Conservation (phyloP, 1,284 basidiomycete genomes). For the Sphagnurus paluster region DNA sequence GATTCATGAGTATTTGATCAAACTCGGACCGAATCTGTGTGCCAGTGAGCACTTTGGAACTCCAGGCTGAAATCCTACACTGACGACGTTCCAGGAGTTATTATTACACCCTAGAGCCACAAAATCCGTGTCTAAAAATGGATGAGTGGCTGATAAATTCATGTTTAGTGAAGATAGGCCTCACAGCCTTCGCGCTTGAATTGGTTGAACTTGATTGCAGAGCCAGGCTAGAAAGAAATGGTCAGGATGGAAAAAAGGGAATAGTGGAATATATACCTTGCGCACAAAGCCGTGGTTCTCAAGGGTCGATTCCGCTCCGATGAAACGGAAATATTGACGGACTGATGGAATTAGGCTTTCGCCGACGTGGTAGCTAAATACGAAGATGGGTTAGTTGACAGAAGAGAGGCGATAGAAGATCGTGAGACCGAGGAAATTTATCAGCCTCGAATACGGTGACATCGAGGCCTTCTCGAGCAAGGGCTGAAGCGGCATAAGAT, state of each 20-base stretch:
- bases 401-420: background rate
- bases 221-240: slow-evolving; percentile 45
- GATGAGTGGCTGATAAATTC: slow-evolving; percentile 7
- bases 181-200: slow-evolving; percentile 65
- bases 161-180: slow-evolving; percentile 22
- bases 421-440: slow-evolving; percentile 62
- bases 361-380: slow-evolving; percentile 59
- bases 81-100: slow-evolving; percentile 66
- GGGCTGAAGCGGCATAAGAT: slow-evolving; percentile 67
- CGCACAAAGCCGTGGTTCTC: slow-evolving; percentile 49
- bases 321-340: slow-evolving; percentile 58
- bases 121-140: slow-evolving; percentile 59
- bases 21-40: slow-evolving; percentile 64
- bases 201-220: slow-evolving; percentile 65
- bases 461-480: slow-evolving; percentile 68
- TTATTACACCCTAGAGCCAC: slow-evolving; percentile 55
- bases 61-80: no score
- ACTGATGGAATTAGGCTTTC: slow-evolving; percentile 66
- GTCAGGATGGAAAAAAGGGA: slow-evolving; percentile 4
- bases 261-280: slow-evolving; percentile 42
- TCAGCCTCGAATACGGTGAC: slow-evolving; percentile 68
- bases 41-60: no score
- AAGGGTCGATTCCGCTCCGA: slow-evolving; percentile 58
- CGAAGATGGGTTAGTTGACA: slow-evolving; percentile 1
- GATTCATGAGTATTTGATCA: slow-evolving; percentile 60